Percentiles rank a stretch among this genome's conserved stretches.
Evolutionary conservation across 495 filamentous ascomycete species (phyloP).

Genomic region (Friedmanniomyces endolithicus): DNA sequence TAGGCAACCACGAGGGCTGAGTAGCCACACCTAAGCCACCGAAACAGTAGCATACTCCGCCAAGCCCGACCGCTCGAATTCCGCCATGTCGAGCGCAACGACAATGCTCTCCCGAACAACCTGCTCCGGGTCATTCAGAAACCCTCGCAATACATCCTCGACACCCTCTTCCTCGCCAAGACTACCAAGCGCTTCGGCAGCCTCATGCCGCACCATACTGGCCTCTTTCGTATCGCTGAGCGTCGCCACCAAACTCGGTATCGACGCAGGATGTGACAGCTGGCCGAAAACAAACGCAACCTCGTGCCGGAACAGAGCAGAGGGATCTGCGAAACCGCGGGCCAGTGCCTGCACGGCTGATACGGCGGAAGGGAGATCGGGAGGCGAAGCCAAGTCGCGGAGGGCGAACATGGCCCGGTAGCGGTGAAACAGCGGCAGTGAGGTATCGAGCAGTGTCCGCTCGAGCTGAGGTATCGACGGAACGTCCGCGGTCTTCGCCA

Average conservation of each 20-base stretch:
- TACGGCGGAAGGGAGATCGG: slow-evolving; percentile 74
- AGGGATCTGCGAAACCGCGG: slow-evolving; percentile 73
- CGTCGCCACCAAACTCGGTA: slow-evolving; percentile 69
- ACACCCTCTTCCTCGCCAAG: slow-evolving; percentile 89
- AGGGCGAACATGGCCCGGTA: slow-evolving; percentile 98
- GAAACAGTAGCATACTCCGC: slow-evolving; percentile 85
- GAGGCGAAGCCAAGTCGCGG: slow-evolving; percentile 82
- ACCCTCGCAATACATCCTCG: slow-evolving; percentile 68
- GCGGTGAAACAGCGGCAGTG: slow-evolving; percentile 70
- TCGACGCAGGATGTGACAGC: slow-evolving; percentile 86
- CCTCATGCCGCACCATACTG: slow-evolving; percentile 96
- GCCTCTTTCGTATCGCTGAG: slow-evolving; percentile 68
- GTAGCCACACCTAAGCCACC: slow-evolving; percentile 17
- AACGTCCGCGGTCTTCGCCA: slow-evolving; percentile 44
- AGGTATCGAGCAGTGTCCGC: slow-evolving; percentile 62
- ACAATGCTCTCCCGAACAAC: slow-evolving; percentile 91
- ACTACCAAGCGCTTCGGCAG: slow-evolving; percentile 93
- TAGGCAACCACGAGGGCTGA: background rate
- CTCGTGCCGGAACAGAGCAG: slow-evolving; percentile 93
- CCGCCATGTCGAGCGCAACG: slow-evolving; percentile 95
- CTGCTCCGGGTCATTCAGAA: slow-evolving; percentile 77
- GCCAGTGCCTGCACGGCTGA: slow-evolving; percentile 74
- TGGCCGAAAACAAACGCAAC: slow-evolving; percentile 98
- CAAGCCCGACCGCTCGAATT: slow-evolving; percentile 83
- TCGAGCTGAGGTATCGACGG: slow-evolving; percentile 63